Percentiles rank a stretch among this genome's conserved stretches.
These are phyloP conservation scores for Hyphopichia homilentoma DNA, from an alignment of 805 yeast genomes.

Conservation along the genomic window DNA sequence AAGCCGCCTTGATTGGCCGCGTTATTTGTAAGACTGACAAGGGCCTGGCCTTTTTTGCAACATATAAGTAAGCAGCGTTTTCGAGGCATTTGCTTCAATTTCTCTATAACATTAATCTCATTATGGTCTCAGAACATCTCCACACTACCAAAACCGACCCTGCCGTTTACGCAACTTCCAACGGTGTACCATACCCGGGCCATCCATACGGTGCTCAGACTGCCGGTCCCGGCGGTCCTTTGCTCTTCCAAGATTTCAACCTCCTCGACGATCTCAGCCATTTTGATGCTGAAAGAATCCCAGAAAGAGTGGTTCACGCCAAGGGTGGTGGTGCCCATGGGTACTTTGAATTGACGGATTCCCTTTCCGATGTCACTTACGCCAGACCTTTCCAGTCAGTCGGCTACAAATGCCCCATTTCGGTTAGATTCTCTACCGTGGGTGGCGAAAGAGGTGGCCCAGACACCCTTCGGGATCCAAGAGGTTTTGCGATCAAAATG, in stretches of 20 bases:
- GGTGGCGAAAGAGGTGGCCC: slow-evolving; percentile 69
- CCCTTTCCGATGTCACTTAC: slow-evolving; percentile 47
- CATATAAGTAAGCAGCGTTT: no score
- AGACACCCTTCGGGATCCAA: slow-evolving; percentile 65
- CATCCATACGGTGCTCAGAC: slow-evolving; percentile 54
- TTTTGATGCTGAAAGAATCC: slow-evolving; percentile 61
- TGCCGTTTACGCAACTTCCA: slow-evolving; percentile 44
- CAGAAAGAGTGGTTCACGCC: slow-evolving; percentile 68
- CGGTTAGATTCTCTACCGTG: slow-evolving; percentile 59
- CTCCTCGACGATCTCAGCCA: slow-evolving; percentile 54
- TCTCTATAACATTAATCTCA: no score
- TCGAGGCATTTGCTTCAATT: no score
- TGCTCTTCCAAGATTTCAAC: slow-evolving; percentile 56
- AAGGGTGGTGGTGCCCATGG: slow-evolving; percentile 65
- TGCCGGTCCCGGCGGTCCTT: slow-evolving; percentile 56
- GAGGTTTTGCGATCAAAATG: slow-evolving; percentile 64
- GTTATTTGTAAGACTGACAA: no score
- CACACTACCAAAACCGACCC: slow-evolving; percentile 5
- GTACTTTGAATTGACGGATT: slow-evolving; percentile 56
- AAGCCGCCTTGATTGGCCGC: no score
- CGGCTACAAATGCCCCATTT: slow-evolving; percentile 41
- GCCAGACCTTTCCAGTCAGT: slow-evolving; percentile 39
- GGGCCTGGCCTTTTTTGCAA: no score
- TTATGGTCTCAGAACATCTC: slow-evolving; percentile 2
- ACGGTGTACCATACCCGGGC: slow-evolving; percentile 50